phyloP scores from a whole-genome alignment of 1,139 yeast species.

The Hyphopichia burtonii region DNA sequence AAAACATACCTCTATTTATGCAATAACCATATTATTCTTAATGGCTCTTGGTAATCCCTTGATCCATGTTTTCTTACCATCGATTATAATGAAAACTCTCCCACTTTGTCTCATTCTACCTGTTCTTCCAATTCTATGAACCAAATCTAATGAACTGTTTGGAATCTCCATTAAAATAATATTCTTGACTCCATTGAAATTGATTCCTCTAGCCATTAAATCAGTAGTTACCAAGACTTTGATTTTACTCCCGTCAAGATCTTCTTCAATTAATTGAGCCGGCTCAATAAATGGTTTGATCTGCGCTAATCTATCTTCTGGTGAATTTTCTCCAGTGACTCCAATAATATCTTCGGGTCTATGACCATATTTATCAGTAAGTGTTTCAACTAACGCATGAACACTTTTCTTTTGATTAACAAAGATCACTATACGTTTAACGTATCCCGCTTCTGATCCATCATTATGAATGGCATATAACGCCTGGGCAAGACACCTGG shows the following conservation, averaged over 20 bases:
- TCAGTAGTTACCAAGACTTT: constrained; percentile 89
- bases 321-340: constrained; percentile 62
- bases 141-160: constrained; percentile 75
- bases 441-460: constrained; percentile 73
- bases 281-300: constrained; percentile 64
- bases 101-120: constrained; percentile 92
- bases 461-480: constrained; percentile 82
- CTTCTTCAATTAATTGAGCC: constrained; percentile 40
- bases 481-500: constrained; percentile 84
- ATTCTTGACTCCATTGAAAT: constrained; percentile 78
- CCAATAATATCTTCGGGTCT: constrained; percentile 47
- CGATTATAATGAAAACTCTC: constrained; percentile 72
- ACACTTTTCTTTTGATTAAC: constrained; percentile 76
- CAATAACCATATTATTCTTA: constrained; percentile 48
- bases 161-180: constrained; percentile 87
- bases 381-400: constrained; percentile 51
- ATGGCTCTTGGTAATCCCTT: constrained; percentile 77
- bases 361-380: constrained; percentile 56
- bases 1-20: constrained; percentile 14
- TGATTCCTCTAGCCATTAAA: constrained; percentile 84
- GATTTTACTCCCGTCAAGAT: constrained; percentile 25
- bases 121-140: constrained; percentile 92
- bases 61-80: constrained; percentile 75
- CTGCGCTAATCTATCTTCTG: constrained; percentile 55
- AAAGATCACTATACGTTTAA: constrained; percentile 83